Evolutionary conservation across 306 rosid species (phyloP).

Genomic region (Cicer arietinum): DNA sequence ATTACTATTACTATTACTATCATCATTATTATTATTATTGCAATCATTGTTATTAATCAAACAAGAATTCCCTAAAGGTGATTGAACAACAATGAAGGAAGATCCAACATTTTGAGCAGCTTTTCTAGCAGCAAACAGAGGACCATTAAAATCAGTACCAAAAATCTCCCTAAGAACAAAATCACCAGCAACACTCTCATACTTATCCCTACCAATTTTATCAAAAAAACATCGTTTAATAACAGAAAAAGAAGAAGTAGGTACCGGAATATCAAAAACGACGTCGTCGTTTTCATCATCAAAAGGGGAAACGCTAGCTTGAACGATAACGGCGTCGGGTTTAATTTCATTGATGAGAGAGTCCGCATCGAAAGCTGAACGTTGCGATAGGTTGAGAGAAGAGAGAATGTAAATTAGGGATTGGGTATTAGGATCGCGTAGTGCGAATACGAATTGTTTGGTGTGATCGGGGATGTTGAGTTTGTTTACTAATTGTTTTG

Average conservation of each 20-base stretch:
- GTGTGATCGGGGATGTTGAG: conserved; percentile 64
- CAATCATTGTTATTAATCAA: conserved; percentile 3
- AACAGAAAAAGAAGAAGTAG: conserved; percentile 72
- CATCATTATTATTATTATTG: background rate
- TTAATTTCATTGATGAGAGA: conserved; percentile 60
- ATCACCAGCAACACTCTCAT: conserved; percentile 63
- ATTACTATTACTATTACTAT: background rate
- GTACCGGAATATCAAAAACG: conserved; percentile 48
- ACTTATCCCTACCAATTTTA: conserved; percentile 67
- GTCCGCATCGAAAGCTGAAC: conserved; percentile 64
- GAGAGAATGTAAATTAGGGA: conserved; percentile 75
- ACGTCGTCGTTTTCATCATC: conserved; percentile 46
- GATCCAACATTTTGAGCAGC: conserved; percentile 74
- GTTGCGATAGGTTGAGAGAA: conserved; percentile 65
- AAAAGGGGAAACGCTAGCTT: conserved; percentile 48
- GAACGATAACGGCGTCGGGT: conserved; percentile 81
- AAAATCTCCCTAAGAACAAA: conserved; percentile 72
- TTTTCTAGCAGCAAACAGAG: conserved; percentile 67
- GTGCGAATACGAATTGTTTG: conserved; percentile 70
- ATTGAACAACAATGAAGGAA: conserved; percentile 62
- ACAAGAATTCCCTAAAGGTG: conserved; percentile 44
- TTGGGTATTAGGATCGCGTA: conserved; percentile 59
- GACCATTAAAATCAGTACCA: conserved; percentile 74
- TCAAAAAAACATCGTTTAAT: conserved; percentile 67
- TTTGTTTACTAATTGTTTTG: conserved; percentile 60